Base-by-base conservation (phyloP, 2,329 filamentous ascomycete genomes). In the Arthrobotrys pseudoclavata region DNA sequence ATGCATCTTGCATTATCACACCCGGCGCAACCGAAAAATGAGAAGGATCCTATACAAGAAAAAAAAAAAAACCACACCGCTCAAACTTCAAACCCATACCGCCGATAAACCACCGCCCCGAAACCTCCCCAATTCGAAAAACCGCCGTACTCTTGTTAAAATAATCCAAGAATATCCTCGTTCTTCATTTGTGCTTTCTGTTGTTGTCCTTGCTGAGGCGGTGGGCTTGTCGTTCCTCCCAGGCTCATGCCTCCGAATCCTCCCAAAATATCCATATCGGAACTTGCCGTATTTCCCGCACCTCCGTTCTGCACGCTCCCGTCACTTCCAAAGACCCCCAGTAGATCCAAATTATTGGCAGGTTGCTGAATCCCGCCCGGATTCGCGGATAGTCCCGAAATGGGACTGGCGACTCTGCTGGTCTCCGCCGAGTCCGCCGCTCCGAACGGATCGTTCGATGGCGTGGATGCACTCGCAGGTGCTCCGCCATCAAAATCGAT, bases 401-500 rank as follows among this genome's bases (percentile, higher is more conserved):
- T 22, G 87, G 86, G 15, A 89, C 89, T 1, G 89, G 91, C 91
- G 77, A 92, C 92, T 83, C 93, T 86, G 70, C 90, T 91, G 74
- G 84, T 84, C 84, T 89, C 90, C 85, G 90, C 90, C 80, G 90
- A 88, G 9, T 88, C 88, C 85, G 90, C 88, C 61, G 86, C 85
- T 42, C 87, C 85, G 31, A 84, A 86, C 1, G 83, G 70, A 82
- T 83, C n/a, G 83, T 81, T 15, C 89, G 60, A 87, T 79, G 89
- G 86, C 69, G 88, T 88, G 80, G 94, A 91, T 63, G 93, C 87
- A 12, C 92, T 95, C n/a, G 96, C 95, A 2, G 95, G 95, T 1
- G 92, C 94, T 1, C 92, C 91, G 26, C 95, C 96, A 82, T 98
- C 96, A 83, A 97, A 97, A 84, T 97, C 94, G 82, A 97, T 97